phyloP scores from a whole-genome alignment of 2,329 filamentous ascomycete species.

The Pseudogymnoascus sp. region DNA sequence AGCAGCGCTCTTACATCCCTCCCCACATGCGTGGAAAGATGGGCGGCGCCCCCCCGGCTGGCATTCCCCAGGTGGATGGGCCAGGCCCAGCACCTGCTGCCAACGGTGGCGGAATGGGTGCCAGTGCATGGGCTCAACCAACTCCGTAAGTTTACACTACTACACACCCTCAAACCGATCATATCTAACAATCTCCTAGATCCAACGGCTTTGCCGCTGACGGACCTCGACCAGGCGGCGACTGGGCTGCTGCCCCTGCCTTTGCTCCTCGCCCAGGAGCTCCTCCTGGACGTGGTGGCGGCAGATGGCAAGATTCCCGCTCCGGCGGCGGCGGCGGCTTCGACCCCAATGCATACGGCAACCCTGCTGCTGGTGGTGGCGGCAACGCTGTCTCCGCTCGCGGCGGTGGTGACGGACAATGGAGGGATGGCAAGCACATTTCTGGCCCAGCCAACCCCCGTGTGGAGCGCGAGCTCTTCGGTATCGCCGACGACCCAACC shows the following conservation, averaged over 20 bases:
- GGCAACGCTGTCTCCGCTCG: constrained; percentile 50
- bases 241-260: constrained; percentile 30
- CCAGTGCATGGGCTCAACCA: constrained; percentile 49
- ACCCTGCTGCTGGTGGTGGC: constrained; percentile 29
- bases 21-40: constrained; percentile 67
- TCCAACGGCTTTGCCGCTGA: constrained; percentile 40
- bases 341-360: constrained; percentile 53
- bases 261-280: constrained; percentile 27
- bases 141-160: constrained; percentile 40
- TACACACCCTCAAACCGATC: not conserved
- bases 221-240: constrained; percentile 21
- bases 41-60: constrained; percentile 23
- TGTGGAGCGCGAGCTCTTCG: constrained; percentile 92
- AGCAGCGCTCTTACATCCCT: constrained; percentile 70
- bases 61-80: constrained; percentile 8
- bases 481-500: constrained; percentile 77
- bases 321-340: constrained; percentile 25
- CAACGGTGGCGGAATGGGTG: constrained; percentile 40
- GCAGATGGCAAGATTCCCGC: constrained; percentile 22
- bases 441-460: constrained; percentile 82
- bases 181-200: constrained; percentile 25
- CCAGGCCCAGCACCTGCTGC: constrained; percentile 5
- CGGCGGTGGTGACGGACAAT: constrained; percentile 90
- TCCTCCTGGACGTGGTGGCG: constrained; percentile 31
- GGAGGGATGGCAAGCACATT: constrained; percentile 95